phyloP scores from a whole-genome alignment of 1,284 basidiomycete genomes.

The Marasmius fiardii region DNA sequence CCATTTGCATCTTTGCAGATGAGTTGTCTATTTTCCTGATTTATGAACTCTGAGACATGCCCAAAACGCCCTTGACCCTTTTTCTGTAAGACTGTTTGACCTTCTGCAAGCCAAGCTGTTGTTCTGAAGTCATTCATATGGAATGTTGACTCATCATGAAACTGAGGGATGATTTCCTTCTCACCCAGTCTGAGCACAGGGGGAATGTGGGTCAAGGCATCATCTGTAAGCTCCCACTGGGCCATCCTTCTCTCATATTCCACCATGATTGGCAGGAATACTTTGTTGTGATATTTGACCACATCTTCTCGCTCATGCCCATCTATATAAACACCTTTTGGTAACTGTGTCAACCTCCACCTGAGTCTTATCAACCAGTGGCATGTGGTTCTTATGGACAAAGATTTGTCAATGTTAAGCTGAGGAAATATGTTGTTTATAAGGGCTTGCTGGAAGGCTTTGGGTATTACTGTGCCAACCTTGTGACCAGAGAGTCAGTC shows the following conservation, averaged over 20 bases:
- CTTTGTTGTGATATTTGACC: conserved; percentile 25
- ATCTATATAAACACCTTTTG: conserved; percentile 32
- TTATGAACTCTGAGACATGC: too few relatives aligned
- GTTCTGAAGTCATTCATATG: too few relatives aligned
- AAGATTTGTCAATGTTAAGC: conserved; percentile 22
- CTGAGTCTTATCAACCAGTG: conserved; percentile 29
- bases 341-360: conserved; percentile 20
- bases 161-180: too few relatives aligned
- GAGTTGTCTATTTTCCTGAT: too few relatives aligned
- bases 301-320: too few relatives aligned
- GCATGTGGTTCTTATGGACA: conserved; percentile 23
- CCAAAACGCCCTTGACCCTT: too few relatives aligned
- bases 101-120: too few relatives aligned
- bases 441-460: conserved; percentile 20
- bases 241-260: conserved; percentile 25
- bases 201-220: too few relatives aligned
- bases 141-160: too few relatives aligned
- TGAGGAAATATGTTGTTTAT: conserved; percentile 26
- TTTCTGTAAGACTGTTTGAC: too few relatives aligned
- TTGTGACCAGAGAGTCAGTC: conserved; percentile 21
- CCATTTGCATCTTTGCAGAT: too few relatives aligned
- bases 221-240: conserved; percentile 19
- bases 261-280: conserved; percentile 28
- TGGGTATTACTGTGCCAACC: conserved; percentile 26
- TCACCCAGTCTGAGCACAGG: too few relatives aligned